phyloP scores from a whole-genome alignment of 192 early-diverging fungal species.

The Coemansia reversa region DNA sequence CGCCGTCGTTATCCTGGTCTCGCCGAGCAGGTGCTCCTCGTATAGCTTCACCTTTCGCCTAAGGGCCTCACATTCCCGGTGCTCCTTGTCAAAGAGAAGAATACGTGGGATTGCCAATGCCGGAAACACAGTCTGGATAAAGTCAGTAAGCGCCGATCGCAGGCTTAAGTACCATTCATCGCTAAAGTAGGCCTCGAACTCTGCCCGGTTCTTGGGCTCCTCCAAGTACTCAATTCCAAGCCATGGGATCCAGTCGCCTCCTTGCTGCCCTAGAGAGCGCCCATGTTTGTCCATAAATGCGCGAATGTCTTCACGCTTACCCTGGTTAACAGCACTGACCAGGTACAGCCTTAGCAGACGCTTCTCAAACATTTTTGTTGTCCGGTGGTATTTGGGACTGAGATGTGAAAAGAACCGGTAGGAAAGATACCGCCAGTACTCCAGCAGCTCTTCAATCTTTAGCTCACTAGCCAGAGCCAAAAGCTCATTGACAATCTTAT shows the following conservation, averaged over 20 bases:
- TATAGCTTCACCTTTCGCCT: constrained; percentile 23
- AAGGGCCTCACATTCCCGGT: constrained; percentile 35
- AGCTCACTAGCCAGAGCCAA: constrained; percentile 38
- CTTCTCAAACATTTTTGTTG: constrained; percentile 52
- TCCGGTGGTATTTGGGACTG: constrained; percentile 55
- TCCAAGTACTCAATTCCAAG: constrained; percentile 50
- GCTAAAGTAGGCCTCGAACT: constrained; percentile 52
- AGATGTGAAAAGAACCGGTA: constrained; percentile 52
- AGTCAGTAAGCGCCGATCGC: constrained; percentile 39
- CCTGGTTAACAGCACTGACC: constrained; percentile 31
- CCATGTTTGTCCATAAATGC: constrained; percentile 42
- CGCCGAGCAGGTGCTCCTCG: constrained; percentile 39
- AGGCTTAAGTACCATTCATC: constrained; percentile 43
- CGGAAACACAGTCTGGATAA: constrained; percentile 52
- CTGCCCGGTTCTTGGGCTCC: constrained; percentile 27
- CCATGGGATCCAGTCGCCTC: constrained; percentile 56
- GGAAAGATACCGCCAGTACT: constrained; percentile 50
- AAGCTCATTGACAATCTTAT: constrained; percentile 40
- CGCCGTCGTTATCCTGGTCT: constrained; percentile 40
- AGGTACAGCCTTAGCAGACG: constrained; percentile 50
- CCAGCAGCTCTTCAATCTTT: constrained; percentile 21
- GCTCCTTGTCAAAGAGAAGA: constrained; percentile 50
- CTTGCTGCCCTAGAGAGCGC: constrained; percentile 39
- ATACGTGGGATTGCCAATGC: constrained; percentile 53
- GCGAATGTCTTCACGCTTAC: constrained; percentile 22